A percentile compares a stretch with the other conserved stretches of the same genome.
Evolutionary conservation across 1,139 yeast genomes (phyloP).

Genomic region (Geotrichum reessii): DNA sequence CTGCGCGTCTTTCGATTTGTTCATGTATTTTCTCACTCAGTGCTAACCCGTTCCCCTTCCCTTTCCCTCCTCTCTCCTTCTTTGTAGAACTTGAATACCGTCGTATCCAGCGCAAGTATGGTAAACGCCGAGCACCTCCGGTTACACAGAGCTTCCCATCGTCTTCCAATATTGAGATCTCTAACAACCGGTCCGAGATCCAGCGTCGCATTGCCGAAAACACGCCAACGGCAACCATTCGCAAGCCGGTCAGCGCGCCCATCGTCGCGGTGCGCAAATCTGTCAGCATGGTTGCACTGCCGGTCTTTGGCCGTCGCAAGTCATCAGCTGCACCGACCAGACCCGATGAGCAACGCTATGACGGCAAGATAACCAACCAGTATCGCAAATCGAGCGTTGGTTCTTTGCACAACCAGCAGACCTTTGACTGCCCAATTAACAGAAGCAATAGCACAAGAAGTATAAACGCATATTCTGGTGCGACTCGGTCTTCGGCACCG

Average conservation of each 20-base stretch:
- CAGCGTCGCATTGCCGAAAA: constrained; percentile 3
- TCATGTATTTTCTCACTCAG: too few relatives aligned
- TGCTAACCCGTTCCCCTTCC: too few relatives aligned
- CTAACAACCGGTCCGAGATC: neutral
- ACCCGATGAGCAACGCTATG: neutral
- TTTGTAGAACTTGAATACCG: constrained; percentile 25
- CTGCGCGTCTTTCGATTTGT: too few relatives aligned
- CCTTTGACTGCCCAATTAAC: neutral
- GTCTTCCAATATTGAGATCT: neutral
- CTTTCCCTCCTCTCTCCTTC: neutral
- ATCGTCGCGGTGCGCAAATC: neutral
- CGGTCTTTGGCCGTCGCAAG: neutral
- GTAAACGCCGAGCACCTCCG: constrained; percentile 21
- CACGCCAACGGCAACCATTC: neutral
- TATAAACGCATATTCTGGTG: neutral
- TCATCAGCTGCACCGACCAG: neutral
- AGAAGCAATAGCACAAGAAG: neutral
- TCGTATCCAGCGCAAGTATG: constrained; percentile 27
- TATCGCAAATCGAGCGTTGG: neutral
- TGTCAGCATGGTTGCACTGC: constrained; percentile 1
- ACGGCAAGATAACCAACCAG: neutral
- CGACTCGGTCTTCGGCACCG: neutral
- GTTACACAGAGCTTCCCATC: neutral
- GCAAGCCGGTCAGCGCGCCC: neutral
- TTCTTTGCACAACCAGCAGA: neutral